phyloP scores from a whole-genome alignment of 2,329 filamentous ascomycete genomes.

The Aspergillus spinulosporus region DNA sequence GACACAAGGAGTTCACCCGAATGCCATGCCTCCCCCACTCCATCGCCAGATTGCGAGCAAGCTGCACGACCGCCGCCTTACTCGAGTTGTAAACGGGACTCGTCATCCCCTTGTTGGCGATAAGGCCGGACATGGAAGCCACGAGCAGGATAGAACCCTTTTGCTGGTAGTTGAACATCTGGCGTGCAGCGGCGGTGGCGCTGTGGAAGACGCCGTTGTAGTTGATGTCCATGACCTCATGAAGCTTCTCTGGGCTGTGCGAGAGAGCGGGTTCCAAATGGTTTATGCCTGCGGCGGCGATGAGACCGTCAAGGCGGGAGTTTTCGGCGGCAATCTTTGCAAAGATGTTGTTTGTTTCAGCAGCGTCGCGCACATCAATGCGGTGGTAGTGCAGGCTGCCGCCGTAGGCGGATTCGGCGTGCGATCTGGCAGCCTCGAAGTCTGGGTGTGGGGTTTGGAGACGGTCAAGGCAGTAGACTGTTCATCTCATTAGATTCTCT shows the following conservation, averaged over 20 bases:
- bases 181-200: slow-evolving; percentile 49
- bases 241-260: slow-evolving; percentile 42
- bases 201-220: slow-evolving; percentile 52
- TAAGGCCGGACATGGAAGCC: slow-evolving; percentile 53
- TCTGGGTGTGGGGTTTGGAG: slow-evolving; percentile 46
- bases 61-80: slow-evolving; percentile 56
- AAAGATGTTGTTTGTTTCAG: slow-evolving; percentile 38
- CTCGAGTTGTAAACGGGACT: slow-evolving; percentile 54
- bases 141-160: slow-evolving; percentile 52
- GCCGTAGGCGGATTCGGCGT: slow-evolving; percentile 37
- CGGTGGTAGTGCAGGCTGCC: slow-evolving; percentile 48
- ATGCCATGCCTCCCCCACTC: slow-evolving; percentile 56
- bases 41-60: slow-evolving; percentile 53
- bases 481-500: no score
- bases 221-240: slow-evolving; percentile 52
- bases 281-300: slow-evolving; percentile 48
- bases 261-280: slow-evolving; percentile 44
- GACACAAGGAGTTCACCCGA: slow-evolving; percentile 55
- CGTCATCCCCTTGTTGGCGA: slow-evolving; percentile 51
- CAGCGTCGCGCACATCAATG: slow-evolving; percentile 48
- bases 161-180: slow-evolving; percentile 53
- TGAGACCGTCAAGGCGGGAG: slow-evolving; percentile 42
- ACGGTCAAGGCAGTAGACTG: slow-evolving; percentile 52
- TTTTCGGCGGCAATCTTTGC: slow-evolving; percentile 37
- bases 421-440: slow-evolving; percentile 43